Conservation (phyloP, 306 rosid genomes). For the Lathyrus oleraceus region DNA sequence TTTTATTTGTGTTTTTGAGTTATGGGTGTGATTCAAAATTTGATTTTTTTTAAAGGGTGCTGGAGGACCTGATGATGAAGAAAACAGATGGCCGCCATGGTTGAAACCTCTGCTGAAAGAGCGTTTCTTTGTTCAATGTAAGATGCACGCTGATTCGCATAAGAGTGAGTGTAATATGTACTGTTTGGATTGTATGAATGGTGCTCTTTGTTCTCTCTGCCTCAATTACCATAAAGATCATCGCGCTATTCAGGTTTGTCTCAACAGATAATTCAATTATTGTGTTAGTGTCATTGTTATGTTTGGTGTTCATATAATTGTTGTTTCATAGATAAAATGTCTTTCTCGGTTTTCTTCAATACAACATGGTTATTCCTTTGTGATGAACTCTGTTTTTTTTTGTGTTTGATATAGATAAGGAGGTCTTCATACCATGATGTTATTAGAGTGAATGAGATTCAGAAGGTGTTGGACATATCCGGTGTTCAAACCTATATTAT, state of each 20-base stretch:
- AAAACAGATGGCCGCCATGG: slow-evolving; percentile 94
- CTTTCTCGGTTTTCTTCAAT: no score
- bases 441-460: slow-evolving; percentile 88
- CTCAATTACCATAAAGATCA: slow-evolving; percentile 80
- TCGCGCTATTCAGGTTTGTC: slow-evolving; percentile 77
- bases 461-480: slow-evolving; percentile 80
- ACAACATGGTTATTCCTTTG: background rate
- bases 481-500: slow-evolving; percentile 64
- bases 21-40: slow-evolving; percentile 29
- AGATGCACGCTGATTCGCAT: slow-evolving; percentile 79
- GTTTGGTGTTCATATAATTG: no score
- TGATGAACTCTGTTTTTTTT: slow-evolving; percentile 14
- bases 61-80: slow-evolving; percentile 84
- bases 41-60: slow-evolving; percentile 58
- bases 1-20: background rate
- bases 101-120: slow-evolving; percentile 81
- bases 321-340: no score
- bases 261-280: background rate
- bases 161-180: slow-evolving; percentile 96
- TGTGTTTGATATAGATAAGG: slow-evolving; percentile 62
- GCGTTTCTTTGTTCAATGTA: slow-evolving; percentile 89
- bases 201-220: slow-evolving; percentile 89
- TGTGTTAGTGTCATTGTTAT: background rate
- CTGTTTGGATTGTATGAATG: slow-evolving; percentile 89
- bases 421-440: slow-evolving; percentile 97